These are phyloP conservation scores for Vachellia pachyceras DNA, from an alignment of 306 rosid genomes.

Conservation along the genomic window DNA sequence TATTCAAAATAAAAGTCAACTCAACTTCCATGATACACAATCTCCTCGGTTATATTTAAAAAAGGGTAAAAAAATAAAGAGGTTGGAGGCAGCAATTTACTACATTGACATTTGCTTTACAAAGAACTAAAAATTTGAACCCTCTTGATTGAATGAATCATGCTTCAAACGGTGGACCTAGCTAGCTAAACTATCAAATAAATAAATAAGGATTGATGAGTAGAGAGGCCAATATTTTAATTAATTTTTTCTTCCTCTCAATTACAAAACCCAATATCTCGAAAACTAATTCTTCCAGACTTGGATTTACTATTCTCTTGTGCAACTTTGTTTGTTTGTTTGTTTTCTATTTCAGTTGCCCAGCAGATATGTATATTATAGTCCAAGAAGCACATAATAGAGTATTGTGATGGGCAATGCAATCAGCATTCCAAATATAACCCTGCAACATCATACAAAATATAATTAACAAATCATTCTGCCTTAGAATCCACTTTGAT, in stretches of 20 bases:
- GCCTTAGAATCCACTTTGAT: not conserved
- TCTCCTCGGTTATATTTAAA: not conserved
- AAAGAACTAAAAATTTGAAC: slow-evolving; percentile 15
- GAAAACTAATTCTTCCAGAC: slow-evolving; percentile 26
- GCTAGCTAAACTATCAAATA: slow-evolving; percentile 37
- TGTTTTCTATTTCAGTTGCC: no score
- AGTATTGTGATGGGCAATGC: slow-evolving; percentile 41
- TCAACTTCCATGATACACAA: not conserved
- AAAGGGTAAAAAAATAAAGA: not conserved
- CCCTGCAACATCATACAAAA: slow-evolving; percentile 26
- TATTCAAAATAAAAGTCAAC: not conserved
- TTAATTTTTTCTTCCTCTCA: slow-evolving; percentile 2
- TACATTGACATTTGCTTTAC: slow-evolving; percentile 41
- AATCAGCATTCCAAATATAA: slow-evolving; percentile 44
- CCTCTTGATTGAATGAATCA: not conserved
- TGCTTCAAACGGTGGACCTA: slow-evolving; percentile 38
- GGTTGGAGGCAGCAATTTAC: slow-evolving; percentile 25
- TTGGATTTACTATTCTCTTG: not conserved
- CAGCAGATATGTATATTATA: not conserved
- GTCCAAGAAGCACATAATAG: slow-evolving; percentile 44
- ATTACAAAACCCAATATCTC: slow-evolving; percentile 13
- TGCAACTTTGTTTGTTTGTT: not conserved
- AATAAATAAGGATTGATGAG: not conserved
- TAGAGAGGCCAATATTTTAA: not conserved
- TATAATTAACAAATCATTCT: not conserved